Percentiles rank a stretch among this genome's conserved stretches.
phyloP scores from a whole-genome alignment of 2,329 filamentous ascomycete genomes.

The Neophaeococcomyces aloes region DNA sequence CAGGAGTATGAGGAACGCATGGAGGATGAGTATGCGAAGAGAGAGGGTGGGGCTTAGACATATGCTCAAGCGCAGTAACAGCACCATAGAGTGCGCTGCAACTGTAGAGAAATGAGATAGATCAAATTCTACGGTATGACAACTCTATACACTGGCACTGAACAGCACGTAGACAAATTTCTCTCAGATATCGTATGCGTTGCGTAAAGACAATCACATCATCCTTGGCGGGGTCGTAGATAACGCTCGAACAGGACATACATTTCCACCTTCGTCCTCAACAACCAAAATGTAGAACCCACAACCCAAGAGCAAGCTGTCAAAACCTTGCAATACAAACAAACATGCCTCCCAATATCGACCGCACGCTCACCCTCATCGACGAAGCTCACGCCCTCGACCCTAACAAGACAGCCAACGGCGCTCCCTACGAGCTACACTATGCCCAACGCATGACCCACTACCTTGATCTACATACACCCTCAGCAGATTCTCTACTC shows the following conservation, averaged over 20 bases:
- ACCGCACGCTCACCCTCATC: conserved; percentile 53
- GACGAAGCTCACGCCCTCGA: conserved; percentile 62
- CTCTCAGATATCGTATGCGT: too few species aligned
- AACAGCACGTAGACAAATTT: too few species aligned
- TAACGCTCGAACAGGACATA: too few species aligned
- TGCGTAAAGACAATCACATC: too few species aligned
- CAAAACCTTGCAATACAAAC: background rate
- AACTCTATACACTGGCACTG: too few species aligned
- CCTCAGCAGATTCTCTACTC: conserved; percentile 55
- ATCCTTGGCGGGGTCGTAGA: too few species aligned
- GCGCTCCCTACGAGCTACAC: conserved; percentile 63
- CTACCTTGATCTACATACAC: conserved; percentile 54
- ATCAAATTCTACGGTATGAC: background rate
- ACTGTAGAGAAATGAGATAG: background rate
- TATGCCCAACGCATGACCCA: conserved; percentile 70
- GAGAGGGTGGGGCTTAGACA: conserved; percentile 32
- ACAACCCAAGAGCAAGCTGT: background rate
- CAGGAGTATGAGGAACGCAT: conserved; percentile 36
- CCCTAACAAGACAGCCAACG: conserved; percentile 45
- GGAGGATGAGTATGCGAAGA: conserved; percentile 38
- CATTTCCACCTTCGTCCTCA: background rate
- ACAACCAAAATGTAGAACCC: background rate
- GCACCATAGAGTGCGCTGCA: background rate
- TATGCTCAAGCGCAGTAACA: too few species aligned
- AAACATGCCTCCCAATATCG: conserved; percentile 19